Evolutionary conservation across 2,329 filamentous ascomycete species (phyloP), one percentile per base, ranked within the genome.

Genomic region (Coniochaeta hoffmannii): DNA sequence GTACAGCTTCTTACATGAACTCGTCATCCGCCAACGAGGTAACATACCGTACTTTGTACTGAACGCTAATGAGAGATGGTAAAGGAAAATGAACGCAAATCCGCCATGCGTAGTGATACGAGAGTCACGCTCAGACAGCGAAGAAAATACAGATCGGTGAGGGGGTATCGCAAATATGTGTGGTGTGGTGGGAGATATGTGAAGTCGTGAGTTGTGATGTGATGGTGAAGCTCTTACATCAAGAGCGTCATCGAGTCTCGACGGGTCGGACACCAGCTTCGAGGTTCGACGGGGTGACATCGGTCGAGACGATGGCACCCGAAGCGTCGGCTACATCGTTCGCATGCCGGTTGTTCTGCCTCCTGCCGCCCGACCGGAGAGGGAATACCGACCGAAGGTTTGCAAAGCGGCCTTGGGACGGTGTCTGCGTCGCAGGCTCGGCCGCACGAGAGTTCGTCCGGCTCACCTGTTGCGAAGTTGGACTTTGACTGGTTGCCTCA

Each of bases 271-370:
- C 58, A n/a, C 69, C 69, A n/a, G 69, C 69, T 54, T 72, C 68
- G 15, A 72, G 65, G 46, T 69, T 64, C 2, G 66, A 68, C 2
- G 66, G 65, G 1, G 68, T 66, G 8, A 68, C 60, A 15, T 60
- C 54, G 1, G 60, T 53, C 51, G 65, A 19, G 11, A 46, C 24
- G 15, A 46, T 67, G 11, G 66, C 60, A 22, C 63, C 65, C 10
- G 65, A 65, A 14, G 62, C 62, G 12, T 60, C 59, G 19, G 59
- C 41, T 4, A 46, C 41, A 4, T 46, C 41, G 22, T 46, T 46
- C 12, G 53, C 28, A 35, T 59, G 54, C 41, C 63, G 57, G 24
- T 46, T 61, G 38, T 63, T 63, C 41, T 62, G 65, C 17, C 32
- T 50, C 51, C 56, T 44, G 31, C 63, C n/a, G n/a, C n/a, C 63